Evolutionary conservation across 345 rosid species (phyloP), one percentile per base, ranked within the genome.

Genomic region (Pistacia vera): DNA sequence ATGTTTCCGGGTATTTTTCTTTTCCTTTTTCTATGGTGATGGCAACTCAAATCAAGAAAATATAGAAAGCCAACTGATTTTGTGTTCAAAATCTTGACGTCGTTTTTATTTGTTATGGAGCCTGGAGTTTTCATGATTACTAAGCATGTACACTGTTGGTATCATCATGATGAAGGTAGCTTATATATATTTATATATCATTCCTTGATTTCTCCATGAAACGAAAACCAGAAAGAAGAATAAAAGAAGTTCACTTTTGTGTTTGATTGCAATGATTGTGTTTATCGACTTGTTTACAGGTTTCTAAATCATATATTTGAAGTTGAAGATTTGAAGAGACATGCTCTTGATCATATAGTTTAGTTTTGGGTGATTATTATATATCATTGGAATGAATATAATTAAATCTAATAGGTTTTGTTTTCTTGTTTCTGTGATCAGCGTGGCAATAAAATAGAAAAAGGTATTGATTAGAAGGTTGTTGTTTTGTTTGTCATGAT

Each of bases 201-300:
- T 68, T 35, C 68, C 17, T 69, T 56, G 70, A 46, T 76, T 44
- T 73, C 63, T 57, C 12, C 63, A 46, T 25, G 72, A 77, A 77
- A 71, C 54, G 66, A 57, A 44, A 30, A 41, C 62, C 56, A 25
- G 38, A 71, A 63, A 70, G 49, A 57, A 46, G 66, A 69, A 25
- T 49, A 54, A 66, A 75, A 11, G 55, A 33, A 66, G 17, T 25
- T 46, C 10, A 22, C 11, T 48, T 46, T 66, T 48, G 28, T 12
- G 18, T 6, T 67, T 49, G 58, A 22, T 67, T 49, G 71, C 52
- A 67, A 10, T 5, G 71, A 48, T 48, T 22, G 12, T 49, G 36
- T 25, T 67, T 49, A 48, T 48, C 38, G 20, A 22, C 38, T 67
- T 49, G 36, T 67, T 12, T 67, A 66, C 48, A 16, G 54, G 13